These are phyloP conservation scores for Xylariomycetidae sp. DNA, from an alignment of 2,329 filamentous ascomycete genomes.

Conservation along the genomic window DNA sequence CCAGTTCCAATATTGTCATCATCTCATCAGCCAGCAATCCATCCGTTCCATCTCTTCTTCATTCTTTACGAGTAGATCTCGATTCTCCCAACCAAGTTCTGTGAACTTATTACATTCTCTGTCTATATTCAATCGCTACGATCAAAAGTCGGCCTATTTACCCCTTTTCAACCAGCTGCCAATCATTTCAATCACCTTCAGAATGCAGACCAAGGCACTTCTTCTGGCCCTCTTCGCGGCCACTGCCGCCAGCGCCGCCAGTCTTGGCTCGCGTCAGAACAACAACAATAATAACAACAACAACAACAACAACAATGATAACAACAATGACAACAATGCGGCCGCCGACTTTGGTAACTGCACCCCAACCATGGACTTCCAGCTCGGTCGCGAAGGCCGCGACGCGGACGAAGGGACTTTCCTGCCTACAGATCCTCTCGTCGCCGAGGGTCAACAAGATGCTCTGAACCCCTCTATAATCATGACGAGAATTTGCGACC, in stretches of 20 bases:
- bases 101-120: slow-evolving; percentile 14
- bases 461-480: slow-evolving; percentile 61
- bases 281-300: slow-evolving; percentile 11
- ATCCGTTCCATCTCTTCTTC: slow-evolving; percentile 1
- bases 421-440: slow-evolving; percentile 49
- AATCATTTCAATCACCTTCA: slow-evolving; percentile 1
- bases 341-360: slow-evolving; percentile 46
- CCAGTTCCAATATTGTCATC: neutral
- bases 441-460: slow-evolving; percentile 50
- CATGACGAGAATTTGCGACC: slow-evolving; percentile 58
- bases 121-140: slow-evolving; percentile 7
- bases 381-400: slow-evolving; percentile 47
- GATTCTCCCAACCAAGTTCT: slow-evolving; percentile 10
- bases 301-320: slow-evolving; percentile 14
- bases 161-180: neutral
- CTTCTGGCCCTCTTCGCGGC: slow-evolving; percentile 15
- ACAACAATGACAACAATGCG: slow-evolving; percentile 15
- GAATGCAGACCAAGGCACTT: slow-evolving; percentile 17
- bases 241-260: slow-evolving; percentile 8
- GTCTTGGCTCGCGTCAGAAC: slow-evolving; percentile 11
- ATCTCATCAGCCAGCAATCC: too few relatives aligned
- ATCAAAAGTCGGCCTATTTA: slow-evolving; percentile 3
- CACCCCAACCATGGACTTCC: slow-evolving; percentile 50
- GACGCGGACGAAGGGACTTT: slow-evolving; percentile 51
- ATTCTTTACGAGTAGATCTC: slow-evolving; percentile 17